Evolutionary conservation across 441 rosid species (phyloP).

Genomic region (Melastoma candidum): DNA sequence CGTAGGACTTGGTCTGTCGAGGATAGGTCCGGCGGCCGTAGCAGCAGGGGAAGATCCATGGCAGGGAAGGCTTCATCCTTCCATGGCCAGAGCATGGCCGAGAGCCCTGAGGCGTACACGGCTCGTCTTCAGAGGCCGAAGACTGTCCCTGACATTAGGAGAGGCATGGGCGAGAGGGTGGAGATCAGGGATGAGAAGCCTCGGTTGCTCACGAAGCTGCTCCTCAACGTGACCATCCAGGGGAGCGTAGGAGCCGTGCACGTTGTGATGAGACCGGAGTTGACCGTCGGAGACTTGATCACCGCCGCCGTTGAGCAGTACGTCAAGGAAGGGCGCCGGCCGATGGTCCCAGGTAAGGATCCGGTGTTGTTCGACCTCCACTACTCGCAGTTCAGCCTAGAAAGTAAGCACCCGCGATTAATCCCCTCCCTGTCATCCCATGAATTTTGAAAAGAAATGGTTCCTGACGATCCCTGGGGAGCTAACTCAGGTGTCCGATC

Average conservation of each 20-base stretch:
- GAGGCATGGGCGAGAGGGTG: neutral
- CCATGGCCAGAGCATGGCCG: neutral
- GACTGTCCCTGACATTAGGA: constrained; percentile 7
- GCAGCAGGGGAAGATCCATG: too few relatives aligned
- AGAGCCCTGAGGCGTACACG: neutral
- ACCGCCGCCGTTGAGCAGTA: neutral
- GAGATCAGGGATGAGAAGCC: neutral
- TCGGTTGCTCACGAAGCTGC: constrained; percentile 6
- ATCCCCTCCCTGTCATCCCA: too few relatives aligned
- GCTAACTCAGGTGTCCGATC: too few relatives aligned
- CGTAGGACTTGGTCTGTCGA: too few relatives aligned
- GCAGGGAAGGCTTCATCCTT: neutral
- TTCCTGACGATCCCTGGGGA: too few relatives aligned
- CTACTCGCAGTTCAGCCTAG: constrained; percentile 10
- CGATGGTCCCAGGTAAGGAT: neutral
- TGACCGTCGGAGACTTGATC: constrained; percentile 4
- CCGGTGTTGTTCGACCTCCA: constrained; percentile 2
- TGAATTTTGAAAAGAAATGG: too few relatives aligned
- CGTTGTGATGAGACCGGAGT: constrained; percentile 8
- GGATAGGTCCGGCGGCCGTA: too few relatives aligned
- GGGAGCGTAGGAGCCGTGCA: constrained; percentile 8
- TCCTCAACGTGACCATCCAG: constrained; percentile 8
- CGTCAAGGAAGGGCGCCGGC: constrained; percentile 9
- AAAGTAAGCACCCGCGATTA: constrained; percentile 4
- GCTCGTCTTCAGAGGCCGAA: constrained; percentile 7